These are phyloP conservation scores for Phytophthora colocasiae DNA, from an alignment of 352 stramenopile genomes.

Conservation along the genomic window DNA sequence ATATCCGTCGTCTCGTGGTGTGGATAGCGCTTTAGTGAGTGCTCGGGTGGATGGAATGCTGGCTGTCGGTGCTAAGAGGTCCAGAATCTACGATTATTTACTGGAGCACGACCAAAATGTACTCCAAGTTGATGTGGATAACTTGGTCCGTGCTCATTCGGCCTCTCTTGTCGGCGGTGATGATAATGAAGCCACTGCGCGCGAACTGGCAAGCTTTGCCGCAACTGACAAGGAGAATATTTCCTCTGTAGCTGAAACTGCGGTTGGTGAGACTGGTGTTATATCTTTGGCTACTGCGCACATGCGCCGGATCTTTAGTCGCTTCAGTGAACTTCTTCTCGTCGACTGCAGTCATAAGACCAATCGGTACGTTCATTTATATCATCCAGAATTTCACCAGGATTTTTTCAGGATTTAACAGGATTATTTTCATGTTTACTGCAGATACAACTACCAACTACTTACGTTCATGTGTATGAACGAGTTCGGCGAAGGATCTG, in stretches of 20 bases:
- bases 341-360: slow-evolving; percentile 26
- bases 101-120: slow-evolving; percentile 28
- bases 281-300: slow-evolving; percentile 9
- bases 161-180: not conserved
- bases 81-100: slow-evolving; percentile 23
- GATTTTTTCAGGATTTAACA: not conserved
- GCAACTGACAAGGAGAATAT: slow-evolving; percentile 7
- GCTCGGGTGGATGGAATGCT: slow-evolving; percentile 22
- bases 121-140: slow-evolving; percentile 29
- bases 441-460: slow-evolving; percentile 35
- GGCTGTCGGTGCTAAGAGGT: slow-evolving; percentile 3
- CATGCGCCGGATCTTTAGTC: slow-evolving; percentile 11
- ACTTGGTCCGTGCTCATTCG: slow-evolving; percentile 14
- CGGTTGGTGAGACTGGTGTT: slow-evolving; percentile 7
- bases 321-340: slow-evolving; percentile 17
- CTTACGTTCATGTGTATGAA: slow-evolving; percentile 22
- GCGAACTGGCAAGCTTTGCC: slow-evolving; percentile 1
- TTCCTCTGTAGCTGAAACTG: not conserved
- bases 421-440: not conserved
- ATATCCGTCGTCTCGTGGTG: slow-evolving; percentile 6
- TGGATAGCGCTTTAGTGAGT: not conserved
- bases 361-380: slow-evolving; percentile 7
- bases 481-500: slow-evolving; percentile 18
- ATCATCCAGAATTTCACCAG: not conserved
- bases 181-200: slow-evolving; percentile 14